phyloP scores from a whole-genome alignment of 1,284 basidiomycete genomes.

The Spongiforma sp. region DNA sequence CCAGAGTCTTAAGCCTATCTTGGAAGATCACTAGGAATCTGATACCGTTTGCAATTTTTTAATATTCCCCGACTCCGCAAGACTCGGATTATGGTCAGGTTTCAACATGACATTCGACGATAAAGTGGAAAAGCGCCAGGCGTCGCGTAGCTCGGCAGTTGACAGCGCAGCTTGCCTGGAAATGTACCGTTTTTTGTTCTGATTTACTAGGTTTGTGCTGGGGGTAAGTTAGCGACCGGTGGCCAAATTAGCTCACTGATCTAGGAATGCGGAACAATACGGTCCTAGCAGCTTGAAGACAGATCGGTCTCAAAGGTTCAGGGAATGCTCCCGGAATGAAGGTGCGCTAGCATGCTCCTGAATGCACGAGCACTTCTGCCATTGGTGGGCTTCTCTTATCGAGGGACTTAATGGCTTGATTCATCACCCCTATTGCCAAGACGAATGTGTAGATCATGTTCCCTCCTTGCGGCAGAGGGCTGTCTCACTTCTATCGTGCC shows the following conservation, averaged over 20 bases:
- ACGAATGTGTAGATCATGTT: conserved; percentile 7
- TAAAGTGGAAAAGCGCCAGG: conserved; percentile 7
- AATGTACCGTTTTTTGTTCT: conserved; percentile 3
- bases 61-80: conserved; percentile 2
- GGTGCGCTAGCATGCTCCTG: conserved; percentile 8
- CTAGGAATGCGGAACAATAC: conserved; percentile 1
- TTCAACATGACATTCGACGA: conserved; percentile 6
- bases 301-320: conserved; percentile 12
- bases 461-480: conserved; percentile 7
- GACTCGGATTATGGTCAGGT: not conserved
- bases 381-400: conserved; percentile 32
- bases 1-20: conserved; percentile 19
- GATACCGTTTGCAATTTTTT: conserved; percentile 4
- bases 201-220: not conserved
- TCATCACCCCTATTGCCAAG: not conserved
- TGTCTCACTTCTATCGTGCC: conserved; percentile 2
- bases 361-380: conserved; percentile 24
- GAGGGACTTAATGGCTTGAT: conserved; percentile 6
- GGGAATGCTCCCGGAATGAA: conserved; percentile 18
- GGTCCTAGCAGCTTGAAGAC: conserved; percentile 9
- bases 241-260: conserved; percentile 29
- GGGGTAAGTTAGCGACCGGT: conserved; percentile 11
- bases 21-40: conserved; percentile 7
- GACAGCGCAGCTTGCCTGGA: not conserved
- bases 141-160: conserved; percentile 2